Percentiles rank a stretch among this genome's conserved stretches.
phyloP scores from a whole-genome alignment of 768 basidiomycete genomes.

The Asterophora lycoperdoides region DNA sequence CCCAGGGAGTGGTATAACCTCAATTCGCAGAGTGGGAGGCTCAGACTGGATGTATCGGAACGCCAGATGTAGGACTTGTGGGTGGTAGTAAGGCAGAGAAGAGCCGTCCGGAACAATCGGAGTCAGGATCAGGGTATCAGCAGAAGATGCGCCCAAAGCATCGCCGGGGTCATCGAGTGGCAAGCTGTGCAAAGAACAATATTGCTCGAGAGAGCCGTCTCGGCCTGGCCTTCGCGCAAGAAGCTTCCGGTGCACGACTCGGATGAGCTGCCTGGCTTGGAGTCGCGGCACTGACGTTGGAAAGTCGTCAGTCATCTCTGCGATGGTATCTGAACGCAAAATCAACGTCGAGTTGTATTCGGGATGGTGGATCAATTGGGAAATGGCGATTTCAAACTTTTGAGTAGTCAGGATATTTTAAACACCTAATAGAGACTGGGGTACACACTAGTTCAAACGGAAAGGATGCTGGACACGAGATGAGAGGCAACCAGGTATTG shows the following conservation, averaged over 20 bases:
- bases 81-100: conserved; percentile 86
- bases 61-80: conserved; percentile 72
- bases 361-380: conserved; percentile 79
- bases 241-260: conserved; percentile 60
- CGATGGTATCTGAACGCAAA: conserved; percentile 70
- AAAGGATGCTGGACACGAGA: conserved; percentile 40
- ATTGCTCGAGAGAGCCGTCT: conserved; percentile 71
- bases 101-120: conserved; percentile 46
- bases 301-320: conserved; percentile 32
- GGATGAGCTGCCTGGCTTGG: conserved; percentile 33
- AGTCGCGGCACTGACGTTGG: conserved; percentile 34
- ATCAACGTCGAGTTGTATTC: conserved; percentile 93
- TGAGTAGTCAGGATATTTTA: neutral
- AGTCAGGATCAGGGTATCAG: conserved; percentile 47
- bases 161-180: conserved; percentile 8
- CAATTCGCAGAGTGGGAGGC: conserved; percentile 46
- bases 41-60: conserved; percentile 59
- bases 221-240: conserved; percentile 77
- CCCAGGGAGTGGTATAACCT: conserved; percentile 48
- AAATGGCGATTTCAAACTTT: conserved; percentile 71
- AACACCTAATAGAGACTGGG: neutral
- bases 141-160: neutral
- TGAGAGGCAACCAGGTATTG: conserved; percentile 29
- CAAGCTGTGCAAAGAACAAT: conserved; percentile 65
- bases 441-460: conserved; percentile 37